Base-by-base conservation (phyloP, 139 green algal genomes). In the Astrephomene gubernaculifera region DNA sequence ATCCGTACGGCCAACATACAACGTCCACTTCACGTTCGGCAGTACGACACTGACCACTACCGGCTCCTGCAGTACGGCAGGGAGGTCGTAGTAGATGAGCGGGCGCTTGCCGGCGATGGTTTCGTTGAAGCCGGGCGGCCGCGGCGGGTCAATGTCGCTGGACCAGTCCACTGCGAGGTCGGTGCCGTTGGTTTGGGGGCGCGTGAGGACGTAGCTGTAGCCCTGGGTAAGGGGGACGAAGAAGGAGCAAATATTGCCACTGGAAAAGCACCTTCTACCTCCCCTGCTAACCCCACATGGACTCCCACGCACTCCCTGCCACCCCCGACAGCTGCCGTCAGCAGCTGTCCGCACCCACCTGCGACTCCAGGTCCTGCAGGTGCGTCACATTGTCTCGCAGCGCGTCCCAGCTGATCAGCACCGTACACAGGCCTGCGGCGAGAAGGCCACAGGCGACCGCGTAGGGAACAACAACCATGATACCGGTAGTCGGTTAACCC, bases 11-110 rank as follows among this genome's bases (percentile, higher is more conserved):
- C 29, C 53, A 22, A 85, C 79, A 64, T 85, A 85, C 79, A 85
- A 43, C 64, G 79, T 85, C 79, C 79, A 85, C 44, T 85, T 6
- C n/a, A 85, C 79, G 44, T 85, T 85, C 64, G 79, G 64, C 65
- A 85, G 65, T 33, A 22, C 14, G 64, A 85, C 79, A 44, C 39
- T 38, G 22, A 75, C 64, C 57, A 75, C 36, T 2, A 85, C 44
- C 14, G 79, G 63, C 44, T 85, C 79, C 2, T 19, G 2, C 63
- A 85, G 79, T 45, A 79, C 72, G 19, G 65, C 0, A 7, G 44
- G 72, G 10, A 80, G 72, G 49, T 52, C 22, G 79, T 69, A 76
- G 61, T 85, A 85, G 31, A 75, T 52, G 9, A 85, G 79, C 79
- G 79, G 79, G 24, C 79, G 79, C 21, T 21, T 6, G 39, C 76